Base-by-base conservation (phyloP, 1,284 basidiomycete genomes). In the Tilletia walkeri region DNA sequence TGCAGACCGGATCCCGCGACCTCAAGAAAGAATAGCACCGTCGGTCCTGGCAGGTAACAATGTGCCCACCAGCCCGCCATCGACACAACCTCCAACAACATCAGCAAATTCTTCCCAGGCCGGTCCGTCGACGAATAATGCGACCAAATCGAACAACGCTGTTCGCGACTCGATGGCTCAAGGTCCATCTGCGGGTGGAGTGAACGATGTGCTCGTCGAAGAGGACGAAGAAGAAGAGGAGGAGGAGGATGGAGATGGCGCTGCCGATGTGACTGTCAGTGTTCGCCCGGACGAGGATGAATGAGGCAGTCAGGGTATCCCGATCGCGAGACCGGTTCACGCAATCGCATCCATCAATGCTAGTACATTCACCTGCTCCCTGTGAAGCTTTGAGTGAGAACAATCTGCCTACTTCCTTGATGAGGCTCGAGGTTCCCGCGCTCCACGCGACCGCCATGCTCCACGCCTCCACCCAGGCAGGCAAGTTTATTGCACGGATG, bases 1-100 rank as follows among this genome's bases (percentile, higher is more conserved):
- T 56, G 47, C 30, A 70, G 66, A 78, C 69, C 76, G 76, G 63
- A 78, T 78, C 66, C 76, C 76, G 47, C 76, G 76, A 73, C 77
- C 77, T 20, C 77, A 77, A 61, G 77, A 79, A 20, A 56, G 72
- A 61, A 39, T 39, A 20, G 59, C 34, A 20, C 12, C 59, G 6
- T 18, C 59, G 4, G 30, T 36, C 18, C 59, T 63, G 12, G 34
- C 59, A 5, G 30, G 34, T 14, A 63, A 24, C 18, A 34, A 41
- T 20, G 30, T 34, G 30, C 18, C 34, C 36, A 63, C 36, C 36
- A 34, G 59, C 12, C 14, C 59, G 34, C 2, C 34, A 10, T 20
- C 59, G 36, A 12, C n/a, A 18, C 12, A 63, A 39, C 12, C 36
- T 10, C 30, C 14, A 45, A 6, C 54, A 45, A 7, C 41, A 45